Base-by-base conservation (phyloP, 1,139 yeast genomes). In the Pneumocystis wakefieldiae region DNA sequence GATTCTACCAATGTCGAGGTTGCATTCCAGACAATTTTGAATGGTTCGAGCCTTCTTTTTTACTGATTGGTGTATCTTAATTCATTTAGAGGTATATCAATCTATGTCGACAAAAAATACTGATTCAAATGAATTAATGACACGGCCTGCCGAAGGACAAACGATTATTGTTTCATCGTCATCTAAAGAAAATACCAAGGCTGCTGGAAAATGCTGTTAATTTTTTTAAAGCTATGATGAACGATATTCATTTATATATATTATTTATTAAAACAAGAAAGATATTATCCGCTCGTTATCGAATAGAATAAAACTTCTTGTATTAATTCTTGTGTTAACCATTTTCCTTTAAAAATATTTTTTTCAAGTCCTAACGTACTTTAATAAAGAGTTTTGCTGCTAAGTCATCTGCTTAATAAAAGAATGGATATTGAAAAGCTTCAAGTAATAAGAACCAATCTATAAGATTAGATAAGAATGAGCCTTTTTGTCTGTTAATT, bases 1-100 rank as follows among this genome's bases (percentile, higher is more conserved):
- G 90, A 90, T 71, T 86, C 96, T 58, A 95, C 92, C 71, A 94
- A 94, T 74, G 98, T 92, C 66, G 98, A 92, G 74, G 81, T 84
- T 69, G 92, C 97, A 3, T 92, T 92, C 81, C 90, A 90, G 74
- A 95, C 90, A 74, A 82, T 94, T 69, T 57, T 68, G 59, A 67
- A 69, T 12, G 65, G 66, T 63, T 62, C 39, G 59, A 6, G 4
- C n/a, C 15, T 35, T 5, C 15, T 14, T 5, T 39, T 19, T 32
- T 53, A 19, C 17, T n/a, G 15, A 37, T 15, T 32, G 19, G 28
- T n/a, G 7, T 63, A 28, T 58, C 12, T 60, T 32, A 5, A n/a
- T n/a, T 1, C 82, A 90, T 71, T 87, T 90, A 69, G 90, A 91
- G 71, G 92, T 92, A 71, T 91, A 91, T 76, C 96, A 91, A 71